Evolutionary conservation across 2,329 filamentous ascomycete genomes (phyloP), one percentile per base, ranked within the genome.

Genomic region (Pyrenophora tritici-repentis): DNA sequence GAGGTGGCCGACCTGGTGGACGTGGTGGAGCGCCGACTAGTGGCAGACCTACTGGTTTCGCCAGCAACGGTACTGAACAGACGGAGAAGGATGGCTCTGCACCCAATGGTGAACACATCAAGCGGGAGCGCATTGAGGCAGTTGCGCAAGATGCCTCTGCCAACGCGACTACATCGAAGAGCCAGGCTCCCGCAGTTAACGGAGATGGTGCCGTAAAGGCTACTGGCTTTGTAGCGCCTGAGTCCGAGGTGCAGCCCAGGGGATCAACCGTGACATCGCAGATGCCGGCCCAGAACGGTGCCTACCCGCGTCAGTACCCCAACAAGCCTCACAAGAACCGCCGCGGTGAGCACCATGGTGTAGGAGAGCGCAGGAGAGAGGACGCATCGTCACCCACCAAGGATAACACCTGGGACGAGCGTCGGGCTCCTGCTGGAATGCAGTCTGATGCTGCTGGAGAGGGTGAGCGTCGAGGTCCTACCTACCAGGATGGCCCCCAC

Each of bases 21-120:
- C 81, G 83, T 54, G 78, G 82, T 63, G 75, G 79, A 45, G 75
- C 80, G 47, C 81, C 85, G 67, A 81, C 81, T 62, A 80, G 83
- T 56, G 73, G 77, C 53, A 75, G 80, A 54, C 71, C 77, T 61
- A 71, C 73, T 38, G 67, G 73, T 46, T 76, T 76, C 31, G 66
- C 63, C 44, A 65, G 66, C 31, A 76, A 73, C 42, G 74, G 76
- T 50, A 63, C 67, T 34, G 70, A 66, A 40, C 59, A 66, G 39
- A 50, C 66, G 47, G 76, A 77, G 46, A 75, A 76, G 57, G 71
- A 73, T 40, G 58, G 57, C 7, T 59, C 64, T 29, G 46, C 57
- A 20, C 37, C 62, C 4, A 73, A 70, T 22, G 67, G 70, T 18
- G 72, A 74, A 9, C 63, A 66, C 18, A 63, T 70, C 7, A 74